phyloP scores from a whole-genome alignment of 768 basidiomycete genomes.

The Lactarius sanguifluus region DNA sequence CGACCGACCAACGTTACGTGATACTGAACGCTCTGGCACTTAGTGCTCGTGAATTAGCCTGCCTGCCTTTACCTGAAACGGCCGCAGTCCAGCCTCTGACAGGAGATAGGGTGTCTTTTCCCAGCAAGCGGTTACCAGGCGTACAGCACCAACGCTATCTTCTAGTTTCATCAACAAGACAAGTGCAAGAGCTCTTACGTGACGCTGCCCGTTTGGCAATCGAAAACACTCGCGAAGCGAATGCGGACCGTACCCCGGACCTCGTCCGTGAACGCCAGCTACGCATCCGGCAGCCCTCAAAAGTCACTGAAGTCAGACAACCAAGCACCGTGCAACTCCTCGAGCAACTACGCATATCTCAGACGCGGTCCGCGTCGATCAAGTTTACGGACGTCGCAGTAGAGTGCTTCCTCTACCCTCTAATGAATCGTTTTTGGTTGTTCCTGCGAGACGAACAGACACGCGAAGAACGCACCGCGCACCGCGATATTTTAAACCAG shows the following conservation, averaged over 20 bases:
- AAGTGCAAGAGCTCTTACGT: conserved; percentile 60
- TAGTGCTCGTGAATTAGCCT: conserved; percentile 81
- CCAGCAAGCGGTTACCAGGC: conserved; percentile 76
- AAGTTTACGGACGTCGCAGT: conserved; percentile 75
- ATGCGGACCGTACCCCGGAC: conserved; percentile 55
- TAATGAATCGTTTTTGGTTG: conserved; percentile 94
- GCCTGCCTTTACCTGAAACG: conserved; percentile 39
- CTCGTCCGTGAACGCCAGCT: conserved; percentile 74
- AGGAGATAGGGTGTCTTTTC: conserved; percentile 53
- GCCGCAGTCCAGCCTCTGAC: conserved; percentile 37
- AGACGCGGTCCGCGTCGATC: conserved; percentile 27
- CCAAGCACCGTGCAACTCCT: conserved; percentile 22
- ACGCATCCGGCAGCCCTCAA: conserved; percentile 53
- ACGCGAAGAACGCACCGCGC: conserved; percentile 67
- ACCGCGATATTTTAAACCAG: conserved; percentile 49
- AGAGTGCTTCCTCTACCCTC: conserved; percentile 84
- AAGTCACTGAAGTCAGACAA: conserved; percentile 45
- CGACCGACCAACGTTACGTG: conserved; percentile 77
- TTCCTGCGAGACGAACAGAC: conserved; percentile 84
- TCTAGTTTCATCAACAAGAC: conserved; percentile 33
- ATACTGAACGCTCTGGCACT: conserved; percentile 86
- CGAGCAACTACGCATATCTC: conserved; percentile 20
- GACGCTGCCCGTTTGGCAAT: conserved; percentile 63
- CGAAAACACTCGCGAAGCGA: conserved; percentile 55
- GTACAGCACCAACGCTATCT: conserved; percentile 58